Evolutionary conservation across 805 yeast genomes (phyloP), one percentile per base, ranked within the genome.

Genomic region (Candida pseudoglaebosa): DNA sequence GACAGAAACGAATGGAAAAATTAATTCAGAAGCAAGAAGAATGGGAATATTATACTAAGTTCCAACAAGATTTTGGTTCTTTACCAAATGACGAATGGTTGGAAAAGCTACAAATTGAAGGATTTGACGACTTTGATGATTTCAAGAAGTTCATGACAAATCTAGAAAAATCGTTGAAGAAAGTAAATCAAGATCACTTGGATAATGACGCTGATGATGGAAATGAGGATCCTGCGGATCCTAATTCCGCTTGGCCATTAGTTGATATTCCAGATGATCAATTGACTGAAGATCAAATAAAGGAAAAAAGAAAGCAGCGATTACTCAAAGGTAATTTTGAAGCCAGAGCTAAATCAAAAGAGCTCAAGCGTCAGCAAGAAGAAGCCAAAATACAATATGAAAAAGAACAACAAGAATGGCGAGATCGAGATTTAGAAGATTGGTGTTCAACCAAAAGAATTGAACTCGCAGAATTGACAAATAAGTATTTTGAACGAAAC

Each of bases 261-360:
- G 74, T 87, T 0, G 95, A 86, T 17, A 69, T 80, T 5, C 91
- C 96, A 0, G 98, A 93, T 58, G 89, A 80, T 22, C 82, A 90
- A 44, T 70, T 93, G 26, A 72, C 74, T 28, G 88, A 83, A 28
- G 95, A 85, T 4, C 84, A 85, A 52, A 65, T 89, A 32, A 86
- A 83, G 50, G 97, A 89, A 54, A 93, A 93, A 61, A 73, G 95
- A 36, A 79, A 80, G 41, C 98, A 93, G 61, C 73, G 77, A 48
- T 71, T 93, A 21, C 67, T 85, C 63, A 87, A 88, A 52, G 91
- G 95, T 4, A 88, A 86, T 51, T 80, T 76, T 51, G 99, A 93
- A 33, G 96, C 98, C 0, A 75, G 98, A 43, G 76, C 77, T 57
- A 75, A 90, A 33, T 86, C 89, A 5, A 84, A 80, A 54, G 84